Evolutionary conservation across 768 basidiomycete genomes (phyloP), one percentile per base, ranked within the genome.

Genomic region (Suillus subalutaceus): DNA sequence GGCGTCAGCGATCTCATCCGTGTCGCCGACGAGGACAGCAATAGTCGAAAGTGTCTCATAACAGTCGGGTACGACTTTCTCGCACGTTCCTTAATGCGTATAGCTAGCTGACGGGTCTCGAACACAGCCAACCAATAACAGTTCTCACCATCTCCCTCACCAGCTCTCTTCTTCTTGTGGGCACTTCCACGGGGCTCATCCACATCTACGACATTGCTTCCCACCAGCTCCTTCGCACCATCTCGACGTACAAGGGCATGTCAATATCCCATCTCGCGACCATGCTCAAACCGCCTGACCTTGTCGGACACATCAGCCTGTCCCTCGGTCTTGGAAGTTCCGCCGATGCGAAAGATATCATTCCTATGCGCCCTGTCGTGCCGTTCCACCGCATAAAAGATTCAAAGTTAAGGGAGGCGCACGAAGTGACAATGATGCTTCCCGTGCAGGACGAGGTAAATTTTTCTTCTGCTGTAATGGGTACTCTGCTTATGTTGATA

Each of bases 141-240:
- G 78, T 88, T 1, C 79, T 98, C 16, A 77, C 89, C 6, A 87
- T 97, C 57, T 97, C 97, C 0, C 71, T 92, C 32, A 92, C 91
- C 13, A 86, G 88, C 0, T 85, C 93, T 2, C 83, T 91, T 52
- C 86, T 99, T 13, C 78, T 99, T n/a, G 87, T 88, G 40, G 96
- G 97, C 26, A 96, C 94, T 0, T 75, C 84, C 3, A 76, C 84
- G 2, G 94, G 94, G 3, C 74, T 87, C 15, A 85, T 98, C 60
- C 85, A 93, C 65, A 76, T 95, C 46, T 94, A 96, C 75, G 93
- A 97, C 68, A 85, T 97, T 38, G 88, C 93, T 2, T 97, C 97
- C 0, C 93, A 96, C 72, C 96, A 99, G 74, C 87, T 89, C 37
- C 80, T 97, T 35, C 91, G 96, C 56, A 90, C 91, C 35, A 88